These are phyloP conservation scores for Pichia sp. DNA, from an alignment of 1,139 yeast genomes.

Conservation along the genomic window DNA sequence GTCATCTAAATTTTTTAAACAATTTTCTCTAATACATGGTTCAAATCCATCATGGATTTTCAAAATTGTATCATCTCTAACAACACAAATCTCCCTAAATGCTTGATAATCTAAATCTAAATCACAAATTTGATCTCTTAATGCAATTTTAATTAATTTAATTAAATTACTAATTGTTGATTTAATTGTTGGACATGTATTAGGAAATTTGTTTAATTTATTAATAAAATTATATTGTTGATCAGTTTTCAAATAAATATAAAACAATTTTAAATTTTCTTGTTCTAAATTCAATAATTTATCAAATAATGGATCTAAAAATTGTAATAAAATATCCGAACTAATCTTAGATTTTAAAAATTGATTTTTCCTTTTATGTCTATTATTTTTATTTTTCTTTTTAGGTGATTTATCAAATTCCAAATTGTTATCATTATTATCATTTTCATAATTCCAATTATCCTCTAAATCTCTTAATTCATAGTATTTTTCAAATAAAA, in stretches of 20 bases:
- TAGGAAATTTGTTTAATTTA: conserved; percentile 5
- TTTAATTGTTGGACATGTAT: conserved; percentile 2
- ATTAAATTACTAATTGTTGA: conserved; percentile 10
- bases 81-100: conserved; percentile 28
- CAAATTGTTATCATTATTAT: neutral
- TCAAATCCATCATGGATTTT: conserved; percentile 30
- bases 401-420: neutral
- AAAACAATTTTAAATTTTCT: conserved; percentile 16
- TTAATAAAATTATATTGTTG: conserved; percentile 23
- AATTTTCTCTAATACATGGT: conserved; percentile 35
- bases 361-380: neutral
- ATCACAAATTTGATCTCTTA: conserved; percentile 19
- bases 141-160: conserved; percentile 11
- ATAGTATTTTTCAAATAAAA: conserved; percentile 23
- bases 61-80: conserved; percentile 15
- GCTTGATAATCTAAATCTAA: conserved; percentile 24
- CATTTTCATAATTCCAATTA: conserved; percentile 3
- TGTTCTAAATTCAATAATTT: conserved; percentile 4
- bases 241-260: conserved; percentile 19
- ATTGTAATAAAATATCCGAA: conserved; percentile 8
- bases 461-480: conserved; percentile 14
- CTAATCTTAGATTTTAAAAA: conserved; percentile 3
- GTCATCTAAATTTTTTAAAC: conserved; percentile 33
- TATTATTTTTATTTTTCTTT: neutral
- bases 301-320: conserved; percentile 23